Conservation (phyloP, 1,284 basidiomycete species). For the Anthracocystis walkeri region DNA sequence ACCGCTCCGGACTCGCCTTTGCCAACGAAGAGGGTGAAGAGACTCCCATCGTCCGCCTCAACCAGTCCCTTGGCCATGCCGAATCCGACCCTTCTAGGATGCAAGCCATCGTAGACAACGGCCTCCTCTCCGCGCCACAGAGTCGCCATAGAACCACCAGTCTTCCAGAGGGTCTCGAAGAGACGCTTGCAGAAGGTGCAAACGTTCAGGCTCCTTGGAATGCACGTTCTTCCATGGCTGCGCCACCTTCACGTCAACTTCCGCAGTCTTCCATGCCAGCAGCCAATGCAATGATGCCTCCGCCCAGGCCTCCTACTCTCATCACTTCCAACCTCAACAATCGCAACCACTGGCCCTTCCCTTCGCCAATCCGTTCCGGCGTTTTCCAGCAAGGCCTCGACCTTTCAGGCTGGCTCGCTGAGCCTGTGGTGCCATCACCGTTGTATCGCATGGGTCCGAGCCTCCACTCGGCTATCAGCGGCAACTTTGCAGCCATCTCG, state of each 20-base stretch:
- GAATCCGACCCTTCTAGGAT: conserved; percentile 24
- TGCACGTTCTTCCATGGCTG: conserved; percentile 16
- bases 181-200: conserved; percentile 9
- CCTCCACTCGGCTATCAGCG: conserved; percentile 43
- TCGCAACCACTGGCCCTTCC: conserved; percentile 36
- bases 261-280: conserved; percentile 6
- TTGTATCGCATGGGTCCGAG: conserved; percentile 64
- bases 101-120: conserved; percentile 26
- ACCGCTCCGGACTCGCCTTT: conserved; percentile 26
- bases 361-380: conserved; percentile 37
- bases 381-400: conserved; percentile 47
- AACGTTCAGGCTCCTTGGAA: conserved; percentile 25
- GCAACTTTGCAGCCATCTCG: conserved; percentile 36
- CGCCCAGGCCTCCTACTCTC: conserved; percentile 35
- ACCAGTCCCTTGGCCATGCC: conserved; percentile 20
- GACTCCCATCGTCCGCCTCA: conserved; percentile 54
- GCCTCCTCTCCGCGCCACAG: conserved; percentile 25
- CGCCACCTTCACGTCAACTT: conserved; percentile 13
- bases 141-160: conserved; percentile 43
- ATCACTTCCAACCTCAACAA: conserved; percentile 48
- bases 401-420: conserved; percentile 66
- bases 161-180: conserved; percentile 29
- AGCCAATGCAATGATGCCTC: conserved; percentile 37
- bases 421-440: conserved; percentile 66
- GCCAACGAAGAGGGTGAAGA: conserved; percentile 57